Base-by-base conservation (phyloP, 2,329 filamentous ascomycete species). In the Fusarium multiceps region DNA sequence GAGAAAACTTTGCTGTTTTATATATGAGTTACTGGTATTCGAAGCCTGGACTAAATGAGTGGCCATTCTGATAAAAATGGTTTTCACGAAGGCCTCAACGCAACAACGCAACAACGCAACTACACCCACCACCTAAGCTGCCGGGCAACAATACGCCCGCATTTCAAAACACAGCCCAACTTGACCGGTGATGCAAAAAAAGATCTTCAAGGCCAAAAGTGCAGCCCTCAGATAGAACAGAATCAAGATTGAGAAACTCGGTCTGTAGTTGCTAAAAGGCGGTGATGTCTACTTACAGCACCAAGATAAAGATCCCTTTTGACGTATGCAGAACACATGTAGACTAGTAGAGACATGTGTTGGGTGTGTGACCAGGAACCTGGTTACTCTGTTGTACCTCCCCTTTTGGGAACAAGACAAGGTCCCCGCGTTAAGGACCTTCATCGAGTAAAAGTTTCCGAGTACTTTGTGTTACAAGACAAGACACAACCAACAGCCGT, bases 251-350 rank as follows among this genome's bases (percentile, higher is more conserved):
- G 14, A 45, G 30, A 43, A 40, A 45, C 37, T 66, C 48, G 48
- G 47, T 54, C 48, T 55, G 37, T 41, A 25, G 11, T 20, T 21
- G 10, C 27, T 23, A 61, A 66, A 32, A 45, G 47, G 55, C 63
- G 63, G 63, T 66, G 43, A 55, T 40, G 7, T n/a, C 11, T 16
- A 18, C 37, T 42, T 20, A n/a, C 18, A 37, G 34, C 6, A 27
- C 49, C 14, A 61, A 41, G 55, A 65, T 48, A 49, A 59, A 28
- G 21, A 45, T 13, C 13, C 30, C 11, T 7, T 51, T 61, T 66
- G 55, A 66, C 48, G 41, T 61, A 64, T 66, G 61, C 63, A 61
- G 21, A 43, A 41, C 23, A 42, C 23, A 42, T 28, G 49, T 16
- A 18, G 30, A 37, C 34, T n/a, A n/a, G 34, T n/a, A 37, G 18